These are phyloP conservation scores for Aechmea fasciata DNA, from an alignment of 176 grass and related monocot genomes.

Conservation along the genomic window DNA sequence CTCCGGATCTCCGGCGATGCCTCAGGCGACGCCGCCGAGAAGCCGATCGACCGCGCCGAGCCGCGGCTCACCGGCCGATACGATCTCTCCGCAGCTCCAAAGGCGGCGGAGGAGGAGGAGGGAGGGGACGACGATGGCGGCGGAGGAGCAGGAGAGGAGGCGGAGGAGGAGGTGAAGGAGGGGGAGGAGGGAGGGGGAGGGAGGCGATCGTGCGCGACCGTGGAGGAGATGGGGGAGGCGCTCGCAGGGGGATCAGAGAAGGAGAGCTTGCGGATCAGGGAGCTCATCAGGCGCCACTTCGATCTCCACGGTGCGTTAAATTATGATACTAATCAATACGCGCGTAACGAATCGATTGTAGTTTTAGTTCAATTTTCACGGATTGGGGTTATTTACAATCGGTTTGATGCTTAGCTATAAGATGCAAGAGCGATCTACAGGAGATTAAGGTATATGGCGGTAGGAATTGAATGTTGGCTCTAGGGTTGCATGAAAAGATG, in stretches of 20 bases:
- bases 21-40: neutral
- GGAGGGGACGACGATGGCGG: neutral
- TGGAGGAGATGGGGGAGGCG: constrained; percentile 80
- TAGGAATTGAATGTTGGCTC: too few species aligned
- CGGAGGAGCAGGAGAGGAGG: neutral
- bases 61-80: neutral
- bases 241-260: constrained; percentile 30
- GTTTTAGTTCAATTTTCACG: too few species aligned
- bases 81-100: constrained; percentile 4
- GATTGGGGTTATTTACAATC: too few species aligned
- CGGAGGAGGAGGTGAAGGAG: constrained; percentile 37
- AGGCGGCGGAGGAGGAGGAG: constrained; percentile 13
- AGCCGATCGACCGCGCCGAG: neutral
- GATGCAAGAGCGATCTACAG: too few species aligned
- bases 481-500: too few species aligned
- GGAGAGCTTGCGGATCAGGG: constrained; percentile 56
- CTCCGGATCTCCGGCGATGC: neutral
- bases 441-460: too few species aligned
- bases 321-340: neutral
- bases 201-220: constrained; percentile 39
- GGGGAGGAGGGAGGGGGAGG: constrained; percentile 4
- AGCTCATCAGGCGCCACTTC: constrained; percentile 65
- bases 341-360: neutral
- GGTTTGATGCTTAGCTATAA: too few species aligned
- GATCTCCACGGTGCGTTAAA: constrained; percentile 45